Conservation (phyloP, 73 alveolate species). For the Diophrys appendiculata region DNA sequence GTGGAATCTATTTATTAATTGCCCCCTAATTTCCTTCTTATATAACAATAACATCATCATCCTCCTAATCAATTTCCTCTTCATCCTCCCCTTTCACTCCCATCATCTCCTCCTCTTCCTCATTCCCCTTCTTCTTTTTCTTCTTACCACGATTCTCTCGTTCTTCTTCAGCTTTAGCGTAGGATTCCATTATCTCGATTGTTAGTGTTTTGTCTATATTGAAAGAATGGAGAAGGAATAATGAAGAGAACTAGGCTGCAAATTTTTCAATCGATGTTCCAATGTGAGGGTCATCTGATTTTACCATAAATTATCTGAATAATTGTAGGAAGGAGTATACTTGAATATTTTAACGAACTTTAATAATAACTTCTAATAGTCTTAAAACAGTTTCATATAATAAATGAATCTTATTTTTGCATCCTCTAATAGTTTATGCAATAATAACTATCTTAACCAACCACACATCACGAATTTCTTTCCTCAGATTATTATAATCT, state of each 20-base stretch:
- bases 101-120: background rate
- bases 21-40: background rate
- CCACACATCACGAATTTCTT: slow-evolving; percentile 38
- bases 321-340: slow-evolving; percentile 37
- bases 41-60: slow-evolving; percentile 6
- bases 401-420: slow-evolving; percentile 12
- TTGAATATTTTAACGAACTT: slow-evolving; percentile 27
- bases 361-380: slow-evolving; percentile 25
- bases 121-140: background rate
- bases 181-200: no score
- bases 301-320: slow-evolving; percentile 24
- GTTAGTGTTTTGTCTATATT: no score
- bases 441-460: slow-evolving; percentile 21
- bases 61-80: slow-evolving; percentile 4
- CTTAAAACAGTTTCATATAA: slow-evolving; percentile 10
- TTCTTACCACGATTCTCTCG: no score
- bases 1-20: slow-evolving; percentile 1
- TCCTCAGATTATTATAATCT: slow-evolving; percentile 12
- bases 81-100: slow-evolving; percentile 7
- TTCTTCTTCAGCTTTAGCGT: no score
- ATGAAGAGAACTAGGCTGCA: slow-evolving; percentile 15
- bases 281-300: slow-evolving; percentile 33
- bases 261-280: slow-evolving; percentile 9
- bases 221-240: slow-evolving; percentile 37
- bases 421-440: slow-evolving; percentile 26